A percentile compares a stretch with the other conserved stretches of the same genome.
Conservation (phyloP, 495 filamentous ascomycete genomes). For the Aspergillus panamensis region DNA sequence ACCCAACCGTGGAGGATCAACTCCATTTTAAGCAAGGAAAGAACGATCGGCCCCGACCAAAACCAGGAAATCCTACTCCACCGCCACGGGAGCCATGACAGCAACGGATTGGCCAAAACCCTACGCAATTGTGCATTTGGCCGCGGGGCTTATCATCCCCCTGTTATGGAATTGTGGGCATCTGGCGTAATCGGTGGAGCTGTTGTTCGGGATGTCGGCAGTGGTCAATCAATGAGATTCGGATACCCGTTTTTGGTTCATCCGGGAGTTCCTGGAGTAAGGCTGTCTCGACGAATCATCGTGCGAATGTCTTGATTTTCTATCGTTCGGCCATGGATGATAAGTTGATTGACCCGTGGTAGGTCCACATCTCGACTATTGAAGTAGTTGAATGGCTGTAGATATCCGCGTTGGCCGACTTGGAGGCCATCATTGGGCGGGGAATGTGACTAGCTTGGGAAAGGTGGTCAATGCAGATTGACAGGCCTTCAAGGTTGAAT, state of each 20-base stretch:
- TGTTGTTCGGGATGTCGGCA: background rate
- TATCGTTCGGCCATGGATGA: background rate
- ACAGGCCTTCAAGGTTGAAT: too few species aligned
- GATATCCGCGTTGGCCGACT: too few species aligned
- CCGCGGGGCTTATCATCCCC: background rate
- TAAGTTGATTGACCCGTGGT: too few species aligned
- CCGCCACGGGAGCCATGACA: background rate
- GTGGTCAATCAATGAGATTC: background rate
- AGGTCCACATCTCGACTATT: too few species aligned
- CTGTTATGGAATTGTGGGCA: background rate
- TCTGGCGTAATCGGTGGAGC: background rate
- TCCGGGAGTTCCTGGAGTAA: background rate
- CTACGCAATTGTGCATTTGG: background rate
- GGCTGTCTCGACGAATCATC: background rate
- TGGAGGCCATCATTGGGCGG: too few species aligned
- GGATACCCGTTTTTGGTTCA: background rate
- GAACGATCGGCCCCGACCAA: background rate
- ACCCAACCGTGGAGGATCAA: background rate
- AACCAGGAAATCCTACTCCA: background rate
- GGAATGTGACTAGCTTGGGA: too few species aligned
- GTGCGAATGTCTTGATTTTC: background rate
- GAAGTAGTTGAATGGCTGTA: too few species aligned
- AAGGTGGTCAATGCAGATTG: too few species aligned
- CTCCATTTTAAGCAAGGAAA: background rate
- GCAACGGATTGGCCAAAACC: background rate